These are phyloP conservation scores for Hanseniaspora sp. DNA, from an alignment of 1,139 yeast genomes.

Conservation along the genomic window DNA sequence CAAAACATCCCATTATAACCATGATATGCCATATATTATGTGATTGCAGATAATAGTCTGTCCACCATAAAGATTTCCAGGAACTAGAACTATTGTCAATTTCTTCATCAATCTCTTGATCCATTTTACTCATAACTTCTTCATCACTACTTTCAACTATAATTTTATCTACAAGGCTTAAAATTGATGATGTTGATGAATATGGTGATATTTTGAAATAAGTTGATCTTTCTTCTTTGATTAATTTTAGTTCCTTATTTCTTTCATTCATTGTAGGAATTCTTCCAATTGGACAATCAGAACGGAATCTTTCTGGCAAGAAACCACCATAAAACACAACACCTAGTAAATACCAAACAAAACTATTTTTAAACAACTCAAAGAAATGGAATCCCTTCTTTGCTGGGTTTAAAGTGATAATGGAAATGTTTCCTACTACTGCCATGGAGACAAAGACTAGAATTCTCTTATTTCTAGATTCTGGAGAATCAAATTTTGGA, in stretches of 20 bases:
- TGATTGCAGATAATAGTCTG: slow-evolving; percentile 60
- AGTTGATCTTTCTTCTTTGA: slow-evolving; percentile 29
- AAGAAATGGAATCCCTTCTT: slow-evolving; percentile 40
- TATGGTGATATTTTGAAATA: slow-evolving; percentile 47
- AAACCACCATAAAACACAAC: slow-evolving; percentile 80
- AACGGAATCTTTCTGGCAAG: slow-evolving; percentile 81
- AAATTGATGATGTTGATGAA: not conserved
- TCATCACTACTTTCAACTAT: slow-evolving; percentile 18
- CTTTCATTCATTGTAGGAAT: slow-evolving; percentile 30
- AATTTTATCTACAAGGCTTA: slow-evolving; percentile 27
- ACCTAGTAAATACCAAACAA: slow-evolving; percentile 67
- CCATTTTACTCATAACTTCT: not conserved
- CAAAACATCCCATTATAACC: slow-evolving; percentile 76
- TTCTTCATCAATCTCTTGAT: slow-evolving; percentile 23
- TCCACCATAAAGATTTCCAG: slow-evolving; percentile 72
- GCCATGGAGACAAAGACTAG: slow-evolving; percentile 77
- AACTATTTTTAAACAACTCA: slow-evolving; percentile 28
- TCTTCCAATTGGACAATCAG: slow-evolving; percentile 38
- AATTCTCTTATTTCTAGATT: slow-evolving; percentile 67
- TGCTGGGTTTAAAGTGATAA: slow-evolving; percentile 51
- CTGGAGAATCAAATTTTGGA: slow-evolving; percentile 78
- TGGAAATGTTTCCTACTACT: slow-evolving; percentile 55
- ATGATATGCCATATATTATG: slow-evolving; percentile 92
- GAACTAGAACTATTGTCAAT: slow-evolving; percentile 23
- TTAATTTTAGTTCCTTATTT: slow-evolving; percentile 25